A percentile compares a stretch with the other conserved stretches of the same genome.
These are phyloP conservation scores for Bretschneidera sinensis DNA, from an alignment of 345 rosid genomes.

Conservation along the genomic window DNA sequence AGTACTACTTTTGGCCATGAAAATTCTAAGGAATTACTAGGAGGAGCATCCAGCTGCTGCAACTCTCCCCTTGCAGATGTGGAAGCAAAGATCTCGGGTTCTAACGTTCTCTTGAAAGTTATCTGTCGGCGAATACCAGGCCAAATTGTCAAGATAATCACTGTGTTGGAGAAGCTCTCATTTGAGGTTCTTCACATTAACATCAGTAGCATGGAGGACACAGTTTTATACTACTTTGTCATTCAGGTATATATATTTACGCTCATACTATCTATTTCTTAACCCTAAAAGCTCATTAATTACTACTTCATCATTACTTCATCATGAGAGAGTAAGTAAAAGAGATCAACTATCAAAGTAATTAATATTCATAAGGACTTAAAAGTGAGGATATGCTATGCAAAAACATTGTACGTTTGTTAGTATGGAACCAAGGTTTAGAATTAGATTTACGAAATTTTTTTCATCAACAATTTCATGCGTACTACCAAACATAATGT, in stretches of 20 bases:
- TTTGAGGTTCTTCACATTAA: constrained; percentile 80
- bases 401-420: no score
- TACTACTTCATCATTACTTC: no score
- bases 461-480: no score
- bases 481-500: no score
- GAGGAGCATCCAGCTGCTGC: constrained; percentile 64
- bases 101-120: constrained; percentile 69
- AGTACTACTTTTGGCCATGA: constrained; percentile 24
- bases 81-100: constrained; percentile 84
- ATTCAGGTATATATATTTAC: constrained; percentile 86
- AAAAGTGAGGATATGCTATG: no score
- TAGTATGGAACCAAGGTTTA: no score
- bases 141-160: constrained; percentile 66
- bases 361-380: no score
- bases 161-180: constrained; percentile 64
- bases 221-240: constrained; percentile 77
- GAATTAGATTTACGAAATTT: no score
- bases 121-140: constrained; percentile 51
- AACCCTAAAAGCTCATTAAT: no score
- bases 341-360: no score
- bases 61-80: constrained; percentile 87
- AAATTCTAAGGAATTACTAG: constrained; percentile 38
- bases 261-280: no score
- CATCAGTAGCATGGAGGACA: constrained; percentile 91
- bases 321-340: no score